A percentile compares a stretch with the other conserved stretches of the same genome.
These are phyloP conservation scores for Lodderomyces metapsilosis DNA, from an alignment of 1,139 yeast genomes.

Conservation along the genomic window DNA sequence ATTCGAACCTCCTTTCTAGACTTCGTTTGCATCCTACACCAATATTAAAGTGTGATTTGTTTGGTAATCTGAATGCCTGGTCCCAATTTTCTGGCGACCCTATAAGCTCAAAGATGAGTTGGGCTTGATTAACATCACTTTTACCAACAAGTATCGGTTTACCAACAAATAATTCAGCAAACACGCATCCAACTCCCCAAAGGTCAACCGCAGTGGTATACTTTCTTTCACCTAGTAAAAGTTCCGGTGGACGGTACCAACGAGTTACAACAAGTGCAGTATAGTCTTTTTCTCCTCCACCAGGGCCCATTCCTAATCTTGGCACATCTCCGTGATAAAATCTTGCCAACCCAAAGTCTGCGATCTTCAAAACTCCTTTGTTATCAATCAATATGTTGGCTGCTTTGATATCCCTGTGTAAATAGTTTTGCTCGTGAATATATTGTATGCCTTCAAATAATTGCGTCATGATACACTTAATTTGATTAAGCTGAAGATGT, in stretches of 20 bases:
- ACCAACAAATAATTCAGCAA: conserved; percentile 83
- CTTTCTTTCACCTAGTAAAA: conserved; percentile 76
- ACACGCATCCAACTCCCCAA: conserved; percentile 97
- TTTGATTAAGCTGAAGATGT: conserved; percentile 57
- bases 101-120: conserved; percentile 70
- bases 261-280: conserved; percentile 93
- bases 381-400: conserved; percentile 84
- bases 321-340: conserved; percentile 72
- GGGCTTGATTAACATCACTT: conserved; percentile 90
- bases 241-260: conserved; percentile 97
- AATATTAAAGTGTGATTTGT: conserved; percentile 42
- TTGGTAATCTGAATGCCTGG: conserved; percentile 62
- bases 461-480: conserved; percentile 83
- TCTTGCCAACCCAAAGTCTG: conserved; percentile 93
- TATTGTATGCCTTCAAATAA: conserved; percentile 76
- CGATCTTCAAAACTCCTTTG: conserved; percentile 74
- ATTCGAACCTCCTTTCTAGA: conserved; percentile 45
- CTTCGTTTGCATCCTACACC: conserved; percentile 53
- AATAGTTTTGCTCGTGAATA: conserved; percentile 65
- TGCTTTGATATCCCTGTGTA: conserved; percentile 93
- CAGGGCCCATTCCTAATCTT: conserved; percentile 51
- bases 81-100: conserved; percentile 82
- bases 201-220: conserved; percentile 94
- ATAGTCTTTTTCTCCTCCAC: conserved; percentile 76
- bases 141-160: conserved; percentile 84